Base-by-base conservation (phyloP, 495 filamentous ascomycete species). In the Umbilicaria muhlenbergii region DNA sequence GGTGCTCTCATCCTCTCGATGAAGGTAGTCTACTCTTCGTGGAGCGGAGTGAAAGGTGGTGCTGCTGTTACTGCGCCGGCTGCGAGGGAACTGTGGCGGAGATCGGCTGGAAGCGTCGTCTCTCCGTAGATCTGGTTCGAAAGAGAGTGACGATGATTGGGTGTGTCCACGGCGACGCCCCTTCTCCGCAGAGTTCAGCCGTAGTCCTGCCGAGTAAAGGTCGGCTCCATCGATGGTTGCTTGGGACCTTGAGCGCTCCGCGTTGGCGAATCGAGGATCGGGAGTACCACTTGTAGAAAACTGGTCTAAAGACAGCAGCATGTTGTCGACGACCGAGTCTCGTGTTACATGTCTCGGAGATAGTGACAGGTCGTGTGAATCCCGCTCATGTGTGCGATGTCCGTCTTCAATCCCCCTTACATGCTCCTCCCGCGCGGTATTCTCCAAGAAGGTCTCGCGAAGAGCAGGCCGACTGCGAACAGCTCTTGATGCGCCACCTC, bases 241-340 rank as follows among this genome's bases (percentile, higher is more conserved):
- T 10, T 21, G 36, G 18, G 16, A 24, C 43, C 3, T 19, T 35
- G 19, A 41, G 46, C 24, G 24, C 5, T 10, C 24, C 24, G 38
- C 5, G 62, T 43, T 0, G 62, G 63, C 4, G 61, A 54, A 10
- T 52, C 48, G 36, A 42, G 32, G 58, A 51, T 13, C 32, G 41
- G 16, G 28, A 21, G 11, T 50, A 45, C 38, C 71, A 5, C 73
- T 69, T 45, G 73, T 64, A 11, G 71, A 73, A 55, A 86, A 74
- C 63, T 84, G 80, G 60, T 92, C 86, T 45, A 95, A 74, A 14
- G 88, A 93, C 28, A 87, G 71, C 11, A 95, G 73, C 77, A 95
- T 86, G 54, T 93, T 88, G 59, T 88, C 83, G 36, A 95, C 81
- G 38, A 95, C 77, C 17, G 87, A 94, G 51, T 86, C 83, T 39